These are phyloP conservation scores for Colletotrichum sp. DNA, from an alignment of 2,329 filamentous ascomycete species.

Conservation along the genomic window DNA sequence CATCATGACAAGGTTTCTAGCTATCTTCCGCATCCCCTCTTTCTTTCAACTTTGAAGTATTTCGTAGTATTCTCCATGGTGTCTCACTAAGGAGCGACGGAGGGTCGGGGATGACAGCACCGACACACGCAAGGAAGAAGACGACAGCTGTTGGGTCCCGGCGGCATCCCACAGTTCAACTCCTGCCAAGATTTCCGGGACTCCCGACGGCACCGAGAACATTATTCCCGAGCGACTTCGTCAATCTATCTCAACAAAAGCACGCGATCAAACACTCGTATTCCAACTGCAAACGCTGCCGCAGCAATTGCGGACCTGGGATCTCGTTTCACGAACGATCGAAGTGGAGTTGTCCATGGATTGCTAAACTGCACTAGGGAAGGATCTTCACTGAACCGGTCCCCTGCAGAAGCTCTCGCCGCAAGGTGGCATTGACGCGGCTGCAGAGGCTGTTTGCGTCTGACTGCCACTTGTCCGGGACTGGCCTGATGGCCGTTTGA, in stretches of 20 bases:
- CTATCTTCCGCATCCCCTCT: background rate
- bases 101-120: background rate
- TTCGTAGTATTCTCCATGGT: background rate
- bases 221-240: background rate
- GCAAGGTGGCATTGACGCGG: background rate
- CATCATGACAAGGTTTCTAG: background rate
- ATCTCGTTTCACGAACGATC: background rate
- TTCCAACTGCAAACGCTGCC: background rate
- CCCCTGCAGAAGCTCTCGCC: background rate
- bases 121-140: background rate
- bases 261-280: background rate
- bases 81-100: background rate
- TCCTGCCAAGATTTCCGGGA: background rate
- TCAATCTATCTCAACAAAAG: background rate
- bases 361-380: background rate
- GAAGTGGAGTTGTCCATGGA: background rate
- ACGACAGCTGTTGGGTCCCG: background rate
- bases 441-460: background rate
- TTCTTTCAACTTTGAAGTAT: background rate
- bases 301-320: background rate
- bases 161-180: background rate
- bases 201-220: background rate
- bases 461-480: background rate
- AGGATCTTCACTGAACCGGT: background rate
- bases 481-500: background rate